Conservation (phyloP, 2,329 filamentous ascomycete genomes). For the Colletotrichum graminicola region DNA sequence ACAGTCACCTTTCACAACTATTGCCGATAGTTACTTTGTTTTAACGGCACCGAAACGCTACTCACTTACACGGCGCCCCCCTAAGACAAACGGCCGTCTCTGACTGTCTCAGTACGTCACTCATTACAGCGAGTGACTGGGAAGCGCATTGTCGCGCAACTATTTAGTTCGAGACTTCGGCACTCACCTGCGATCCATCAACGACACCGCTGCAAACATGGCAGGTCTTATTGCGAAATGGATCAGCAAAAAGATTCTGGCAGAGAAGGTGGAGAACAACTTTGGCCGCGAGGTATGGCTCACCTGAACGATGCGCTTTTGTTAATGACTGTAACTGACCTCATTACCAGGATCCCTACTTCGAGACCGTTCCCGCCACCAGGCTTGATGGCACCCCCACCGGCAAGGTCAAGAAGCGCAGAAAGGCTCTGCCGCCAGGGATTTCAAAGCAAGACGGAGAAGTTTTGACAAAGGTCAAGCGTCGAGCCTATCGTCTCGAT, state of each 20-base stretch:
- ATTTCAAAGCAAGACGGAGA: conserved; percentile 85
- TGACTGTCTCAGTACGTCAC: background rate
- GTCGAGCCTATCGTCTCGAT: conserved; percentile 87
- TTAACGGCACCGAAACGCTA: background rate
- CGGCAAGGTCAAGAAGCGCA: conserved; percentile 83
- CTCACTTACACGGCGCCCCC: background rate
- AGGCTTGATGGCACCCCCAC: conserved; percentile 73
- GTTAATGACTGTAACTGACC: conserved; percentile 45
- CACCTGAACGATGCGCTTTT: background rate
- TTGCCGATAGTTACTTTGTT: background rate
- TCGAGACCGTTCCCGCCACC: conserved; percentile 83
- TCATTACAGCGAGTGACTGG: background rate
- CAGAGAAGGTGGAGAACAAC: conserved; percentile 68
- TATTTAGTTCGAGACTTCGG: background rate
- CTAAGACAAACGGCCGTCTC: background rate
- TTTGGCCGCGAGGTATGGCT: conserved; percentile 65
- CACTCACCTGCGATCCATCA: conserved; percentile 37
- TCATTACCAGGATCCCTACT: conserved; percentile 83
- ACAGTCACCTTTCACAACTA: background rate
- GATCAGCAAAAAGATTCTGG: conserved; percentile 68
- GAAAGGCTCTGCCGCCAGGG: conserved; percentile 86
- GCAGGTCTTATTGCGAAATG: conserved; percentile 65
- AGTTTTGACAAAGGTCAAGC: conserved; percentile 87
- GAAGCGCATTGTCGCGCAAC: background rate
- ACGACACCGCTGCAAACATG: conserved; percentile 56